A percentile compares a stretch with the other conserved stretches of the same genome.
Conservation (phyloP, 257 asterid genomes). For the Coffea eugenioides region DNA sequence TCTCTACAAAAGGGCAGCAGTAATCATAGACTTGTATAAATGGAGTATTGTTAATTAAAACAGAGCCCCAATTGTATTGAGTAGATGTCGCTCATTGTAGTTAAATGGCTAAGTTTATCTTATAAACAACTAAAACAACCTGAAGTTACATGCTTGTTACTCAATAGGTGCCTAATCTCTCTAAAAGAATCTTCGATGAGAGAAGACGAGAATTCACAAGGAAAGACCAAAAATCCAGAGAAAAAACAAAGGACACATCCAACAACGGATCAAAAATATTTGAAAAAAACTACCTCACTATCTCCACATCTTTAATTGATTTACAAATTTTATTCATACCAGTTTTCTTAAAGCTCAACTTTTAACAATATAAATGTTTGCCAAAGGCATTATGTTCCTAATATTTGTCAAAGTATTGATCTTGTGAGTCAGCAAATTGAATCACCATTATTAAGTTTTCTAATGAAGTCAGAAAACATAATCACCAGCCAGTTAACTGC, state of each 20-base stretch:
- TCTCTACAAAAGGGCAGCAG: slow-evolving; percentile 41
- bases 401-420: background rate
- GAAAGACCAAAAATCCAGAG: background rate
- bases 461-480: background rate
- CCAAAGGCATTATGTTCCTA: background rate
- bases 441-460: background rate
- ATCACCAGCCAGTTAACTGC: background rate
- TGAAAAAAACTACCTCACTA: background rate
- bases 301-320: background rate
- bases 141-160: background rate
- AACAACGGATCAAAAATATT: background rate
- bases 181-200: background rate
- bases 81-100: background rate
- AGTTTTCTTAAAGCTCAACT: background rate
- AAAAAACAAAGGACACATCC: background rate
- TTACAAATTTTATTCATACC: background rate
- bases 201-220: background rate
- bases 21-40: background rate
- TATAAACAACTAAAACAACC: background rate
- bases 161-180: background rate
- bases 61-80: background rate
- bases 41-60: background rate
- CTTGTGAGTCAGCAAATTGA: background rate
- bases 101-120: background rate
- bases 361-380: background rate